Evolutionary conservation across 1,284 basidiomycete species (phyloP).

Genomic region (Exobasidium cylindrosporum): DNA sequence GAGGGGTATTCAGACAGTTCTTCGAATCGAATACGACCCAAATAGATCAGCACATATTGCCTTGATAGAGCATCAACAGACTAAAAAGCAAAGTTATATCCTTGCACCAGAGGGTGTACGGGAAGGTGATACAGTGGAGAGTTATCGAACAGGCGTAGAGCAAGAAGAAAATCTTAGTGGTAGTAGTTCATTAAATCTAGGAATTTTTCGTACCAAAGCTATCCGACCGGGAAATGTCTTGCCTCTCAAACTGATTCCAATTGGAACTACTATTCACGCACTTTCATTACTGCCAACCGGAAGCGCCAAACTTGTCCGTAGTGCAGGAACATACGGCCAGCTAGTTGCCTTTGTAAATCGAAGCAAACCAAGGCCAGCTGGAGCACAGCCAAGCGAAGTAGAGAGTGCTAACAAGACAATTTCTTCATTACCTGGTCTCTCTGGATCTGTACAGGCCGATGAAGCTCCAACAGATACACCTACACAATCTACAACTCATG

Average conservation of each 20-base stretch:
- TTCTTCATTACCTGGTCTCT: background rate
- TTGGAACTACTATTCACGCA: constrained; percentile 85
- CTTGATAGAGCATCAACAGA: constrained; percentile 66
- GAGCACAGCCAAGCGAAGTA: background rate
- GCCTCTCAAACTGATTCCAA: constrained; percentile 83
- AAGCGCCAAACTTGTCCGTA: constrained; percentile 77
- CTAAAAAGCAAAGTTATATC: constrained; percentile 73
- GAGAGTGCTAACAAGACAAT: background rate
- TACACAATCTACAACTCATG: constrained; percentile 59
- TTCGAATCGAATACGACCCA: constrained; percentile 95
- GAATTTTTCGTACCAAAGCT: constrained; percentile 78
- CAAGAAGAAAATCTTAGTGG: constrained; percentile 5
- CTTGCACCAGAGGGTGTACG: constrained; percentile 84
- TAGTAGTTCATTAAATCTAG: constrained; percentile 65
- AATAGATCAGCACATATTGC: constrained; percentile 91
- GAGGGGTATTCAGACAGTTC: constrained; percentile 78
- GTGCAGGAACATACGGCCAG: constrained; percentile 82
- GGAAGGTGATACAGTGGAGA: constrained; percentile 82
- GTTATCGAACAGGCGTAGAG: constrained; percentile 65
- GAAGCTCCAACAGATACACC: background rate
- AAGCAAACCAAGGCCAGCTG: background rate
- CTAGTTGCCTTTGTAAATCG: constrained; percentile 58
- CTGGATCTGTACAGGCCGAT: background rate
- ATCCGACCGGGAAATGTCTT: constrained; percentile 91
- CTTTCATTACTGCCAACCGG: constrained; percentile 75